Evolutionary conservation across 805 yeast species (phyloP).

Genomic region (Nakazawaea ishiwadae): DNA sequence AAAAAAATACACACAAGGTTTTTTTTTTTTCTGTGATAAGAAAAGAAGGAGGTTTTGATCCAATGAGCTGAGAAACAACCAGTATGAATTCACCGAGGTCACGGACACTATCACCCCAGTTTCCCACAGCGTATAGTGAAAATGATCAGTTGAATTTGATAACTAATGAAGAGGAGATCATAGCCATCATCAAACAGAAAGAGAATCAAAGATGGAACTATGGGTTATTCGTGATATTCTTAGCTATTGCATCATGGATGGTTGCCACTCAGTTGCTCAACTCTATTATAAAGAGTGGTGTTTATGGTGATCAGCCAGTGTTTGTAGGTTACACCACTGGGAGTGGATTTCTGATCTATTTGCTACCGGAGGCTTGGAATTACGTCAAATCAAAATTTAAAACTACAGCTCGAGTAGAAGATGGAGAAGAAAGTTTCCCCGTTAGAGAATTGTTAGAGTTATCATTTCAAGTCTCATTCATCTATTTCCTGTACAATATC

Average conservation of each 20-base stretch:
- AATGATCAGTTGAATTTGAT: slow-evolving; percentile 1
- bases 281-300: slow-evolving; percentile 41
- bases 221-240: slow-evolving; percentile 36
- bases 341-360: slow-evolving; percentile 39
- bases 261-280: slow-evolving; percentile 45
- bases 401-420: background rate
- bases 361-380: slow-evolving; percentile 30
- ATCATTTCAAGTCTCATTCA: slow-evolving; percentile 33
- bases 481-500: slow-evolving; percentile 38
- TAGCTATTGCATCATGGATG: slow-evolving; percentile 44
- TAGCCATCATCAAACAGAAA: slow-evolving; percentile 28
- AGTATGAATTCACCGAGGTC: background rate
- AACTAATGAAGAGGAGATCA: slow-evolving; percentile 5
- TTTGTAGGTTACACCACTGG: slow-evolving; percentile 46
- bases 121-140: background rate
- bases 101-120: no score
- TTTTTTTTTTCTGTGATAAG: no score
- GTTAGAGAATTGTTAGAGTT: slow-evolving; percentile 28
- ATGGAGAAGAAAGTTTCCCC: slow-evolving; percentile 13
- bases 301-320: slow-evolving; percentile 41
- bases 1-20: no score
- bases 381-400: background rate
- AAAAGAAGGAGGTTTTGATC: no score
- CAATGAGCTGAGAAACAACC: no score
- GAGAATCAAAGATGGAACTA: slow-evolving; percentile 38